Evolutionary conservation across 2,329 filamentous ascomycete species (phyloP), one percentile per base, ranked within the genome.

Genomic region (Paecilomyces niveus): DNA sequence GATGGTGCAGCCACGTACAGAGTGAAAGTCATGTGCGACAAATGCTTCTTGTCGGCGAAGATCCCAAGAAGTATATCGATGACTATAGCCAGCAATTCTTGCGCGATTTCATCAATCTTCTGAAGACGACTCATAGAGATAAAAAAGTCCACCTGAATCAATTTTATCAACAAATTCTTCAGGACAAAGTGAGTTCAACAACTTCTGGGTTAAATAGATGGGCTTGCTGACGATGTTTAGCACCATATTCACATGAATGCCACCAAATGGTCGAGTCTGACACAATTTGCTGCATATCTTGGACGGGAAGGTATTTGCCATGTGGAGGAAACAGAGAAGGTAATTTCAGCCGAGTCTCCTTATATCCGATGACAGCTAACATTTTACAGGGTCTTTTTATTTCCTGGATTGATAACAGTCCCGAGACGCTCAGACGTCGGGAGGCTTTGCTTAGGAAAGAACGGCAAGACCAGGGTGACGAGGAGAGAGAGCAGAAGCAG

Each of bases 81-180:
- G 84, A 92, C 53, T 99, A 86, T 78, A 90, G 85, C 73, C 84
- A 84, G 61, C 85, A 96, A 65, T 99, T 99, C 72, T 78, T 89
- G 62, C 83, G 83, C 59, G 90, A 95, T 69, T 96, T 96, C 67
- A 63, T 95, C 1, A 80, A 85, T 58, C 80, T 94, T 1, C 80
- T 99, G 6, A 83, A 85, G 58, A 96, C 92, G 0, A 85, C 87
- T 0, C 94, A 99, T 68, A 91, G 92, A 62, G 92, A 96, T 75
- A 99, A 99, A 74, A 84, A 86, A 67, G 86, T 97, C 1, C 84
- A 92, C 33, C 85, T 92, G 55, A 99, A 99, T 69, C 87, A 90
- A 61, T 97, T 97, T 73, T 99, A 99, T 75, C 91, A 97, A 72
- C 88, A 92, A 69, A 94, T 96, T 68, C 97, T 97, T 65, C 82